Base-by-base conservation (phyloP, 2,329 filamentous ascomycete species). In the Emericellopsis atlantica region DNA sequence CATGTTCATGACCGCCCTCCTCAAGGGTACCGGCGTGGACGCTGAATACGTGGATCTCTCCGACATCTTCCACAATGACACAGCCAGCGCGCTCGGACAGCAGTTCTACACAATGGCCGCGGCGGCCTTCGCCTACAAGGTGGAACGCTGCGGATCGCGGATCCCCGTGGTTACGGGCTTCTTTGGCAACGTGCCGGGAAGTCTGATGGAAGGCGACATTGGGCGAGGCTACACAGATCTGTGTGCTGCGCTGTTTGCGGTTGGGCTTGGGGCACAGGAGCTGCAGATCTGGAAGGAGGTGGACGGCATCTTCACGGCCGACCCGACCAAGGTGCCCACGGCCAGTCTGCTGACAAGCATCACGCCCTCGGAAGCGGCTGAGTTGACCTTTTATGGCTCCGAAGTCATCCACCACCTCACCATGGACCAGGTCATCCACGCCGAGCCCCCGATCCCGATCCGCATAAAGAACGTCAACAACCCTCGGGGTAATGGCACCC, bases 221-320 rank as follows among this genome's bases (percentile, higher is more conserved):
- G 92, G 92, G 16, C 82, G 92, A 51, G 92, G 92, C 24, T 98
- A 98, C 62, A 96, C 92, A 9, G 92, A 98, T 61, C 74, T 98
- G 37, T 96, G 92, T 58, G 90, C 92, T 11, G 89, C 92, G 6
- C 70, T 98, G 14, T 81, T 89, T 40, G 88, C 92, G 2, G 90
- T 98, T 9, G 90, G 88, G 4, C 67, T 93, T n/a, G 70, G 77
- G 51, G 92, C 92, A 1, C 69, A 81, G 41, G 92, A 98, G 60
- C 72, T 98, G 40, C 92, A 98, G 61, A 84, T 98, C 47, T 96
- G 92, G 92, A 98, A 98, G 66, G 92, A 98, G 59, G 92, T 98
- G 6, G 92, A 98, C 59, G 89, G 88, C 44, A 93, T 96, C 56
- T 92, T 95, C 62, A 81, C 74, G 2, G 72, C 72, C 6, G 90